Percentiles rank a stretch among this genome's conserved stretches.
Conservation (phyloP, 2,329 filamentous ascomycete species). For the Beauveria pseudobassiana region DNA sequence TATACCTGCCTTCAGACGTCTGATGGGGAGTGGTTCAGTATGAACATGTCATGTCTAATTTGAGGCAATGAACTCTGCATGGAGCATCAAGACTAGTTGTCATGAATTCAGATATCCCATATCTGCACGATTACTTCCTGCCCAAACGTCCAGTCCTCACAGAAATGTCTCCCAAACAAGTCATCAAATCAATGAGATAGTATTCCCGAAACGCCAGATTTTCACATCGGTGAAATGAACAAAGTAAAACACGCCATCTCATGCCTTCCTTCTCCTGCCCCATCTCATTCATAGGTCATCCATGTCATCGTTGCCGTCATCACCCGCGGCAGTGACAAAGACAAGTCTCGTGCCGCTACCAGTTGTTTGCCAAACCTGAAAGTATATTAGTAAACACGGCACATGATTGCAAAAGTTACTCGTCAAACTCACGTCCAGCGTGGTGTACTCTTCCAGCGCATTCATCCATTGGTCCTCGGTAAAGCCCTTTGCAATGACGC, state of each 20-base stretch:
- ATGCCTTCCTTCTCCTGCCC: neutral
- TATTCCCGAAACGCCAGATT: slow-evolving; percentile 24
- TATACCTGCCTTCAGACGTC: neutral
- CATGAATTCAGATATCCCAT: neutral
- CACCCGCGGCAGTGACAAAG: slow-evolving; percentile 57
- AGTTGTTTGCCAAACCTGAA: slow-evolving; percentile 72
- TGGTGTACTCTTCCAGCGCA: slow-evolving; percentile 82
- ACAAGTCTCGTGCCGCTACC: slow-evolving; percentile 63
- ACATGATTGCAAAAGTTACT: neutral
- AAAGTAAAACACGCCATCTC: neutral
- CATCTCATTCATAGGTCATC: slow-evolving; percentile 20
- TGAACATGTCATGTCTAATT: neutral
- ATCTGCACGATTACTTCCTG: neutral
- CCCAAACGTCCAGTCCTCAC: neutral
- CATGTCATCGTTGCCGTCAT: slow-evolving; percentile 40
- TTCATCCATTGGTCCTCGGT: slow-evolving; percentile 86
- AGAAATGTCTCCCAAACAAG: neutral
- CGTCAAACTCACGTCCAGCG: slow-evolving; percentile 69
- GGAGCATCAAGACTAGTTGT: too few relatives aligned
- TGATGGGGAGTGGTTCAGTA: neutral
- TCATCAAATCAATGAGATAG: neutral
- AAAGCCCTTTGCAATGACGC: slow-evolving; percentile 93
- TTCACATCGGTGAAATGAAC: neutral
- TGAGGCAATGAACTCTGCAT: neutral
- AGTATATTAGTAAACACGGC: neutral